Conservation (phyloP, 768 basidiomycete genomes). For the Candolleomyces aberdarensis region DNA sequence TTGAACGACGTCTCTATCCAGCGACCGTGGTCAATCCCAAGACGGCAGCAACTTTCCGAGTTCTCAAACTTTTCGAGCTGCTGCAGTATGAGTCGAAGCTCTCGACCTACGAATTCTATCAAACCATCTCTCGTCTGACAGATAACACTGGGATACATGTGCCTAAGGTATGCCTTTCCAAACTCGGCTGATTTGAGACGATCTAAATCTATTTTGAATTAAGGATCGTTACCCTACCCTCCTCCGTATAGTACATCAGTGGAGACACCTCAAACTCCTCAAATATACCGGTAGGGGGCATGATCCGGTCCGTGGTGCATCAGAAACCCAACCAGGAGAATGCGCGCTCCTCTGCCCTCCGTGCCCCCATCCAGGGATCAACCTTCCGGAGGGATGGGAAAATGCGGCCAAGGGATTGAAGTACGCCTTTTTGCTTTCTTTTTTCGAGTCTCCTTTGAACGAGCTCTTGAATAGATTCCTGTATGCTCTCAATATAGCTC, state of each 20-base stretch:
- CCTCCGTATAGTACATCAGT: constrained; percentile 19
- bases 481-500: constrained; percentile 20
- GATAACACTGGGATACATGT: constrained; percentile 20
- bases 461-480: neutral
- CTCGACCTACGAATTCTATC: constrained; percentile 24
- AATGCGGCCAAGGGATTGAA: constrained; percentile 3
- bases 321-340: constrained; percentile 18
- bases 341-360: constrained; percentile 27
- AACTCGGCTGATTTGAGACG: too few species aligned
- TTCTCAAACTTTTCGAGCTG: neutral
- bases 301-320: constrained; percentile 10
- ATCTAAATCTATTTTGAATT: neutral
- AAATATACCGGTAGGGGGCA: constrained; percentile 25
- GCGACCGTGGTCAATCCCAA: neutral
- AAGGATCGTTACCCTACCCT: constrained; percentile 28
- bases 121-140: constrained; percentile 17
- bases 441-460: neutral
- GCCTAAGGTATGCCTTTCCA: constrained; percentile 8
- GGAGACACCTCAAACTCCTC: constrained; percentile 18
- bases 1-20: neutral
- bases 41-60: neutral
- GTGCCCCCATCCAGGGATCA: constrained; percentile 27
- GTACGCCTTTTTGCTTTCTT: constrained; percentile 10
- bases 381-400: constrained; percentile 22
- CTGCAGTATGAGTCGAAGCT: constrained; percentile 18